Evolutionary conservation across 768 basidiomycete species (phyloP).

Genomic region (Amanita pallidorosea): DNA sequence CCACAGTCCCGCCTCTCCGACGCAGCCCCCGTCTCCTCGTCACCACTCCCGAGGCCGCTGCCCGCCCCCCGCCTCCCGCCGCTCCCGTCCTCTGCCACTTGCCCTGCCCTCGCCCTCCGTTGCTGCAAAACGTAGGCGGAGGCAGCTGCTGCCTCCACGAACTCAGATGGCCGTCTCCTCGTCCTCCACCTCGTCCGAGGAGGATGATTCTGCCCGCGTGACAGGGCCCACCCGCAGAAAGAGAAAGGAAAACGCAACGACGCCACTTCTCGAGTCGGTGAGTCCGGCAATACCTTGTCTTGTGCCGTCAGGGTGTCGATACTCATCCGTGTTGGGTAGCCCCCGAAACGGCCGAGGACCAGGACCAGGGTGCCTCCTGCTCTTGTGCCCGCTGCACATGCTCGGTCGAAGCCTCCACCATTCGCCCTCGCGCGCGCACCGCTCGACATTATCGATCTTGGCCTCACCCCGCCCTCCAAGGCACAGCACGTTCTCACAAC

Average conservation of each 20-base stretch:
- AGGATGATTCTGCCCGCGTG: background rate
- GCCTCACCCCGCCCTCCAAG: background rate
- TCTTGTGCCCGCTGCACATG: background rate
- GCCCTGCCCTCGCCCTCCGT: background rate
- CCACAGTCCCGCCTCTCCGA: background rate
- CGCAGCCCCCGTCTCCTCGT: constrained; percentile 5
- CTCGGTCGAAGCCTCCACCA: background rate
- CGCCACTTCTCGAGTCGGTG: background rate
- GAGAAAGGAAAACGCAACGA: constrained; percentile 4
- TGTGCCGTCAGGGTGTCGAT: background rate
- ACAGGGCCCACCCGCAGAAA: background rate
- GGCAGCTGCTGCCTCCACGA: background rate
- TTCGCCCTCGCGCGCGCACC: background rate
- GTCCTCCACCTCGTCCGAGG: background rate
- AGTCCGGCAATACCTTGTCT: background rate
- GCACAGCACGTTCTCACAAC: background rate
- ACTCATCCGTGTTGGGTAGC: background rate
- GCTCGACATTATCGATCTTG: constrained; percentile 6
- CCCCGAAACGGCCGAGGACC: constrained; percentile 1
- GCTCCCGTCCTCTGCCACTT: background rate
- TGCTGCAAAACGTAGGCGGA: background rate
- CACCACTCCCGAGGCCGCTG: background rate
- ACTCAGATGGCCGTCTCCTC: background rate
- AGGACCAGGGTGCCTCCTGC: background rate
- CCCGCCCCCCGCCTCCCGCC: background rate